Evolutionary conservation across 352 stramenopile species (phyloP).

Genomic region (Phytopythium chamaehyphon): DNA sequence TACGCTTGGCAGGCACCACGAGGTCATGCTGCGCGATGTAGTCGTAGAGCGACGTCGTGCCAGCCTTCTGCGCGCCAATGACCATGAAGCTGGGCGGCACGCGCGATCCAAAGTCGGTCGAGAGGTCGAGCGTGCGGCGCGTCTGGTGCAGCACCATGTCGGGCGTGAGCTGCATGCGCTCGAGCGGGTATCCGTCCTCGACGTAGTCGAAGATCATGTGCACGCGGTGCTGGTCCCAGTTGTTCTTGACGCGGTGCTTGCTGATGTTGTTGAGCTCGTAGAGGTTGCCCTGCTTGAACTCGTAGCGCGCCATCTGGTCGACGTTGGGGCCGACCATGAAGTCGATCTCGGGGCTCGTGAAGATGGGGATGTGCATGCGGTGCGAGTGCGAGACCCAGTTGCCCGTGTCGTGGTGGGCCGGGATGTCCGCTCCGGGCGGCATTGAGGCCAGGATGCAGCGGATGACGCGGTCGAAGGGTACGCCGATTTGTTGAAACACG

Average conservation of each 20-base stretch:
- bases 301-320: constrained; percentile 84
- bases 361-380: constrained; percentile 95
- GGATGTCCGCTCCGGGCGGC: constrained; percentile 93
- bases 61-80: constrained; percentile 95
- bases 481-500: constrained; percentile 88
- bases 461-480: constrained; percentile 85
- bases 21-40: constrained; percentile 97
- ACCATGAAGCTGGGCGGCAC: constrained; percentile 92
- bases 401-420: constrained; percentile 97
- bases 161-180: constrained; percentile 68
- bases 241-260: constrained; percentile 95
- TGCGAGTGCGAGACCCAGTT: constrained; percentile 96
- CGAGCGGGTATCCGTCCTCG: constrained; percentile 66
- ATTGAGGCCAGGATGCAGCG: constrained; percentile 95
- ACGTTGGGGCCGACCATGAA: constrained; percentile 84
- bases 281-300: constrained; percentile 91
- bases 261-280: constrained; percentile 99
- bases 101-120: constrained; percentile 70
- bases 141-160: constrained; percentile 95
- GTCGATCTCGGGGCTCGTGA: constrained; percentile 79
- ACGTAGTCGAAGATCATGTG: constrained; percentile 99
- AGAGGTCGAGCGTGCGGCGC: constrained; percentile 92
- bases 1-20: constrained; percentile 85
- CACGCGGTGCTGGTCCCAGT: constrained; percentile 87
- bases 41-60: constrained; percentile 97